Base-by-base conservation (phyloP, 805 yeast genomes). In the Grigorovia yakushimaensis region DNA sequence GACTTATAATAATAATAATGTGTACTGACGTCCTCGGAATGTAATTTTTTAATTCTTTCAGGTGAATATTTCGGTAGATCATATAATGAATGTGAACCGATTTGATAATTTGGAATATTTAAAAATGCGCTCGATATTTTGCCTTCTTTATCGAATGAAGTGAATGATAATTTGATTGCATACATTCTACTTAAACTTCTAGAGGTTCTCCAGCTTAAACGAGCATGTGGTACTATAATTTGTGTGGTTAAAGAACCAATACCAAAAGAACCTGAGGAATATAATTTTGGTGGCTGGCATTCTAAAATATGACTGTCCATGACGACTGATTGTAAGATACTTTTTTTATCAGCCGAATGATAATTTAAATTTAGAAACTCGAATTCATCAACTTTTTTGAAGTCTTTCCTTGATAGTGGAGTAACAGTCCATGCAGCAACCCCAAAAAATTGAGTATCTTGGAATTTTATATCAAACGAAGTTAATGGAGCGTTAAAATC, bases 181-280 rank as follows among this genome's bases (percentile, higher is more conserved):
- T 44, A 19, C 8, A 42, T 24, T 5, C 48, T 46, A 19, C 47
- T 44, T n/a, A 33, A 35, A 44, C 53, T 33, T 15, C 37, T 8
- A 33, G 8, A 15, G n/a, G 17, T 51, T 15, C 52, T 46, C 44
- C 53, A 49, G 3, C 42, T 17, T n/a, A 58, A 30, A n/a, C 51
- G 46, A 5, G 57, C 43, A 2, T 49, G 49, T 10, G 65, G 65
- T 13, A 60, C 63, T 11, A 56, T 53, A n/a, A 59, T 52, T 44
- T 56, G 61, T 2, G 62, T 58, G 2, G 60, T 53, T 19, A 54
- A 20, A 6, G 57, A 45, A 8, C 65, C 65, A 11, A 58, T 51
- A 1, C 65, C 65, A n/a, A 54, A 50, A 15, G 54, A 46, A 19
- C 53, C 53, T 1, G 64, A 60, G 11, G 46, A 39, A 23, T 43